Conservation (phyloP, 345 rosid species). For the Mallotus nudiflorus region DNA sequence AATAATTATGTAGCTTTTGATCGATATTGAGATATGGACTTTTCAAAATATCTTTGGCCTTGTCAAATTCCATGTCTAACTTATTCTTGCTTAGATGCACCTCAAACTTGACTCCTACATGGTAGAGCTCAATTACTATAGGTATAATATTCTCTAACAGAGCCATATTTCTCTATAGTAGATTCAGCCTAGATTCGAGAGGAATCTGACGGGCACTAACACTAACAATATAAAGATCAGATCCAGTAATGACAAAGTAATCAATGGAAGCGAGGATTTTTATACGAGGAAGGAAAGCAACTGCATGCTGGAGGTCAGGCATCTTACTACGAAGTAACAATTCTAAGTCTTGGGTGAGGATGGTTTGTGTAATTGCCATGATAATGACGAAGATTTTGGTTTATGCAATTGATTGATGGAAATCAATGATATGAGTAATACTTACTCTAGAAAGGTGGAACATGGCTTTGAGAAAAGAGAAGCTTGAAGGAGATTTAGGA, state of each 20-base stretch:
- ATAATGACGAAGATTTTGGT: constrained; percentile 83
- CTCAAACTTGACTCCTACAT: no score
- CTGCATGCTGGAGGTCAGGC: constrained; percentile 99
- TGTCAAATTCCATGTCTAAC: no score
- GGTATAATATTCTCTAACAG: constrained; percentile 68
- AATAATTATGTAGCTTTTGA: no score
- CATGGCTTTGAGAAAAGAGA: no score
- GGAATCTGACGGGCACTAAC: constrained; percentile 88
- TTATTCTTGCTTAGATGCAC: no score
- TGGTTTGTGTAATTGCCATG: constrained; percentile 96
- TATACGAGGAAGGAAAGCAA: constrained; percentile 92
- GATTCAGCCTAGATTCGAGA: constrained; percentile 80
- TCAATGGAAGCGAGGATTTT: constrained; percentile 72
- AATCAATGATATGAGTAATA: no score
- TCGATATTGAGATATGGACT: no score
- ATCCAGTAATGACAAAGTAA: constrained; percentile 61
- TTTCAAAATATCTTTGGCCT: no score
- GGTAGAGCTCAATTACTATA: no score
- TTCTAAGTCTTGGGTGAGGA: constrained; percentile 84
- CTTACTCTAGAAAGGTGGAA: no score
- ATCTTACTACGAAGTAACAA: constrained; percentile 92
- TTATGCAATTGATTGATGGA: constrained; percentile 52
- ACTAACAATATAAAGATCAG: constrained; percentile 86
- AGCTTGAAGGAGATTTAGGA: no score
- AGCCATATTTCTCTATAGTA: constrained; percentile 77